phyloP scores from a whole-genome alignment of 495 filamentous ascomycete genomes.

The Talaromyces wortmannii region DNA sequence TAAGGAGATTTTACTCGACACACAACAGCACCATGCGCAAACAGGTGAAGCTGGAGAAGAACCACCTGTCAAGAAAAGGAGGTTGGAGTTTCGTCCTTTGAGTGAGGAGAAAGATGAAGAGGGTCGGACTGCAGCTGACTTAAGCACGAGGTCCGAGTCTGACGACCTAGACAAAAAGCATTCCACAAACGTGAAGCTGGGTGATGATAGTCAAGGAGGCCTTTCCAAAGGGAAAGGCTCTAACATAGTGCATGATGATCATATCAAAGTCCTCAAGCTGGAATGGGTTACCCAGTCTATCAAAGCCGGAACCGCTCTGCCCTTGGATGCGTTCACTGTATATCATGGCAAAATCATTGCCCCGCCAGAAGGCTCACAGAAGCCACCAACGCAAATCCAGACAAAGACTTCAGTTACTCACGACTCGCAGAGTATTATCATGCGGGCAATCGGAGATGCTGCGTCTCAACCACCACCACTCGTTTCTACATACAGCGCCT shows the following conservation, averaged over 20 bases:
- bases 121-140: not conserved
- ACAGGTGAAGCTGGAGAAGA: not conserved
- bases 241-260: constrained; percentile 10
- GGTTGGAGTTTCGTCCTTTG: not conserved
- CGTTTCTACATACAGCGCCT: constrained; percentile 1
- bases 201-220: not conserved
- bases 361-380: constrained; percentile 10
- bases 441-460: constrained; percentile 47
- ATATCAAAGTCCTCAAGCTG: constrained; percentile 63
- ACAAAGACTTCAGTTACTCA: constrained; percentile 3
- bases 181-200: not conserved
- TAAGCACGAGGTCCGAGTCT: not conserved
- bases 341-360: constrained; percentile 47
- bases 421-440: constrained; percentile 29
- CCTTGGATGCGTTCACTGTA: constrained; percentile 54
- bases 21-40: not conserved
- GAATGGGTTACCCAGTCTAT: constrained; percentile 69
- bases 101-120: not conserved
- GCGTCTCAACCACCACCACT: constrained; percentile 12
- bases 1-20: constrained; percentile 45
- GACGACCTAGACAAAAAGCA: not conserved
- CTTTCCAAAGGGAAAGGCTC: not conserved
- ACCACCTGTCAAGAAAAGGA: constrained; percentile 14
- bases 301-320: constrained; percentile 41
- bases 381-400: constrained; percentile 7